Conservation (phyloP, 2,329 filamentous ascomycete species). For the Colletotrichum truncatum region DNA sequence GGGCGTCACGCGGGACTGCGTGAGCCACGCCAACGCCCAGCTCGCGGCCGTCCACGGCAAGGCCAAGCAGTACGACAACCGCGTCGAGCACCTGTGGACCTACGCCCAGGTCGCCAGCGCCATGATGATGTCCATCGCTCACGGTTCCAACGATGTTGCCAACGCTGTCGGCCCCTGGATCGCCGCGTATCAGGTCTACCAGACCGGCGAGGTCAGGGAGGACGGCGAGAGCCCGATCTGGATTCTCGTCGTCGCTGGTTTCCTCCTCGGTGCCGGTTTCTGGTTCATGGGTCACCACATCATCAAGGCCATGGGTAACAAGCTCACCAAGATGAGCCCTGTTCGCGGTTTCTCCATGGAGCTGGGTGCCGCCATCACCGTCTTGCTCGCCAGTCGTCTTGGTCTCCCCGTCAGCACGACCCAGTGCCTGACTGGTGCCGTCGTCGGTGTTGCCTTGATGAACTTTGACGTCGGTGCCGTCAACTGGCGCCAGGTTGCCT, state of each 20-base stretch:
- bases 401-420: conserved; percentile 39
- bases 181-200: conserved; percentile 45
- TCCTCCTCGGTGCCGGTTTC: conserved; percentile 49
- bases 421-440: conserved; percentile 37
- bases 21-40: conserved; percentile 39
- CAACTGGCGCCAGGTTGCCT: conserved; percentile 38
- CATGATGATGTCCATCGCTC: conserved; percentile 51
- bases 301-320: conserved; percentile 49
- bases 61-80: conserved; percentile 53
- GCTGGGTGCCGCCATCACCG: conserved; percentile 48
- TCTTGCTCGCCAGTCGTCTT: conserved; percentile 34
- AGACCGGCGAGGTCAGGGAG: conserved; percentile 39
- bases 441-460: conserved; percentile 36
- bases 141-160: conserved; percentile 54
- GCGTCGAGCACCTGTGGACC: conserved; percentile 57
- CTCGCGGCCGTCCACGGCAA: conserved; percentile 31
- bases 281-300: conserved; percentile 52
- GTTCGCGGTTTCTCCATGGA: conserved; percentile 45
- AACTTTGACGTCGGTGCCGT: conserved; percentile 35
- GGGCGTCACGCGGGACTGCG: conserved; percentile 35
- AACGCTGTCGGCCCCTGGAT: conserved; percentile 52
- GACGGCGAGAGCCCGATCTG: conserved; percentile 46
- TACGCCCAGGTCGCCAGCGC: conserved; percentile 51
- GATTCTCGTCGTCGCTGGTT: conserved; percentile 46
- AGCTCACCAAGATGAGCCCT: conserved; percentile 49